A percentile compares a stretch with the other conserved stretches of the same genome.
Conservation (phyloP, 2,329 filamentous ascomycete genomes). For the Didymella pinodella region DNA sequence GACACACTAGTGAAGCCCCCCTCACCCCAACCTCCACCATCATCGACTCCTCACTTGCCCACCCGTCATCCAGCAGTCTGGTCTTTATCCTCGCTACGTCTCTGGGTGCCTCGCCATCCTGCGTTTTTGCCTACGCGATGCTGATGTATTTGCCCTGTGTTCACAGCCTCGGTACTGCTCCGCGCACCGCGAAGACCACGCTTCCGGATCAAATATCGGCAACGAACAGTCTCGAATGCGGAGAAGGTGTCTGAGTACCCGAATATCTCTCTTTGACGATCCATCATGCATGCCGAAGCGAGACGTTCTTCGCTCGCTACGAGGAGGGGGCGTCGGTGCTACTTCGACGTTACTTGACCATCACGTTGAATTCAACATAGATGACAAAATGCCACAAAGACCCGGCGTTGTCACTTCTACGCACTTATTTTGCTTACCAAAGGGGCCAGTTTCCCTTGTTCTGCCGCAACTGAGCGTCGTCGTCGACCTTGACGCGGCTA, state of each 20-base stretch:
- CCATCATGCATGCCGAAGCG: background rate
- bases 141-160: background rate
- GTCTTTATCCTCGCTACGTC: background rate
- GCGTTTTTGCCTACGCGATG: slow-evolving; percentile 8
- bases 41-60: slow-evolving; percentile 15
- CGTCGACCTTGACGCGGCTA: slow-evolving; percentile 8
- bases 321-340: background rate
- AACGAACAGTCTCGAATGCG: background rate
- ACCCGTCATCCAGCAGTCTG: slow-evolving; percentile 10
- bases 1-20: slow-evolving; percentile 12
- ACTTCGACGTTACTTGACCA: slow-evolving; percentile 11
- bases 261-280: background rate
- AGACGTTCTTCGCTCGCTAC: slow-evolving; percentile 1
- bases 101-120: slow-evolving; percentile 1
- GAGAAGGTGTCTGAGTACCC: slow-evolving; percentile 1
- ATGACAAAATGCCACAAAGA: background rate
- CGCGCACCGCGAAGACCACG: background rate
- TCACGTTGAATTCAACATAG: slow-evolving; percentile 4
- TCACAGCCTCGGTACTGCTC: slow-evolving; percentile 1
- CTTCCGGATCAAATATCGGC: slow-evolving; percentile 2
- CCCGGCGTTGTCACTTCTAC: background rate
- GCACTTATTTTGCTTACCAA: background rate
- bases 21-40: slow-evolving; percentile 21
- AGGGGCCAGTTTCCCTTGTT: background rate
- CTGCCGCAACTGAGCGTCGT: slow-evolving; percentile 3